phyloP scores from a whole-genome alignment of 2,329 filamentous ascomycete species.

The Xylaria sp. region DNA sequence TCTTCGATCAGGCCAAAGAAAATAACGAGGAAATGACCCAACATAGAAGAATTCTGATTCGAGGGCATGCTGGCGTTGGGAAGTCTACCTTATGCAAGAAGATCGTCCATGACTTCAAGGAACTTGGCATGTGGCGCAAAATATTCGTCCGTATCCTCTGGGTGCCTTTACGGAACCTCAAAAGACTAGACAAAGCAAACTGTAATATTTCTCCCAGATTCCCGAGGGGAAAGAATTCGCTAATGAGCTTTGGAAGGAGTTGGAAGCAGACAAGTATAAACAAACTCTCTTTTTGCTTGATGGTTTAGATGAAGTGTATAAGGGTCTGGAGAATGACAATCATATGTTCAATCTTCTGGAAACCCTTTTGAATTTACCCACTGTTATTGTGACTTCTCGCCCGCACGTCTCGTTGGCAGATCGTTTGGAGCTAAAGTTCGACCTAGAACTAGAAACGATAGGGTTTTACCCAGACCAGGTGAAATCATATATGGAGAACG shows the following conservation, averaged over 20 bases:
- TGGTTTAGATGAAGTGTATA: conserved; percentile 49
- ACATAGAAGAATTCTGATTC: conserved; percentile 6
- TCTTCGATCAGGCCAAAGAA: background rate
- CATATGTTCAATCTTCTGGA: background rate
- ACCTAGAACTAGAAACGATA: conserved; percentile 49
- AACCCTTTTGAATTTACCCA: conserved; percentile 31
- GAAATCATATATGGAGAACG: conserved; percentile 32
- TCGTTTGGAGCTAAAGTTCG: background rate
- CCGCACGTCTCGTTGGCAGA: conserved; percentile 34
- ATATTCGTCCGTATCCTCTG: background rate
- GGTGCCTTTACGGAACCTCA: conserved; percentile 9
- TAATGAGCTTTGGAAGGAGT: background rate
- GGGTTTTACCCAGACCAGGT: conserved; percentile 48
- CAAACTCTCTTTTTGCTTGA: conserved; percentile 47
- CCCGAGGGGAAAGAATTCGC: background rate
- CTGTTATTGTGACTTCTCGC: conserved; percentile 49
- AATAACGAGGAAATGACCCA: background rate
- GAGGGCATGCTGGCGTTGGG: conserved; percentile 3
- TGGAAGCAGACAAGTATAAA: background rate
- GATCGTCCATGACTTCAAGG: conserved; percentile 13
- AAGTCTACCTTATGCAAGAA: conserved; percentile 15
- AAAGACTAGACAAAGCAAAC: background rate
- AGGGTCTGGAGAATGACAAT: background rate
- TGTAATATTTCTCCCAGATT: background rate
- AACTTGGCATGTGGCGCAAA: background rate